phyloP scores from a whole-genome alignment of 768 basidiomycete genomes.

The Panellus pusillus region DNA sequence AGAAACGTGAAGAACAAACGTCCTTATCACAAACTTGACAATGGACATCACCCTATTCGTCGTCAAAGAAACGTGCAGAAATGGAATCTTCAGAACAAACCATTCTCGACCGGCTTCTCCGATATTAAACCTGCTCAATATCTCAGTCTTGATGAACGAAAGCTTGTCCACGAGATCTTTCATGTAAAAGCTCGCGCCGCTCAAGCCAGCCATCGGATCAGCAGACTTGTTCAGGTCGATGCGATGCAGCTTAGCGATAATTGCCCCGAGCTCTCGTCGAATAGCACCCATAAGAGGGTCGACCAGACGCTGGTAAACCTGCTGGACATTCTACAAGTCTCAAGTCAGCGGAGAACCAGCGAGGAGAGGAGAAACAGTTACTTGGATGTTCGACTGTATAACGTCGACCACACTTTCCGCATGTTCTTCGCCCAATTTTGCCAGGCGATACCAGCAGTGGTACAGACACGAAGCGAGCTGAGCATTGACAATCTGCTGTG shows the following conservation, averaged over 20 bases:
- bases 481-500: constrained; percentile 77
- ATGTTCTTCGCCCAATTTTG: constrained; percentile 69
- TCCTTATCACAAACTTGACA: constrained; percentile 76
- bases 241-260: constrained; percentile 81
- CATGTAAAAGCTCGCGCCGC: constrained; percentile 82
- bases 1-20: constrained; percentile 92
- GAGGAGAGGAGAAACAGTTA: constrained; percentile 32
- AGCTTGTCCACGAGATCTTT: constrained; percentile 90
- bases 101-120: constrained; percentile 75
- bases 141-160: constrained; percentile 73
- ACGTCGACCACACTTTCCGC: constrained; percentile 54
- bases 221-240: constrained; percentile 75
- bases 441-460: constrained; percentile 69
- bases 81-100: constrained; percentile 39
- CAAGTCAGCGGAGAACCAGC: background rate
- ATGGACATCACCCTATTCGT: constrained; percentile 58
- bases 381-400: constrained; percentile 59
- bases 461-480: constrained; percentile 79
- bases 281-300: constrained; percentile 68
- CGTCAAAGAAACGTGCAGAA: background rate
- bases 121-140: constrained; percentile 68
- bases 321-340: constrained; percentile 45
- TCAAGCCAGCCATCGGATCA: constrained; percentile 65
- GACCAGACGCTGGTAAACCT: constrained; percentile 54
- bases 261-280: constrained; percentile 75